Evolutionary conservation across 2,329 filamentous ascomycete species (phyloP), one percentile per base, ranked within the genome.

Genomic region (Fusarium hostae): DNA sequence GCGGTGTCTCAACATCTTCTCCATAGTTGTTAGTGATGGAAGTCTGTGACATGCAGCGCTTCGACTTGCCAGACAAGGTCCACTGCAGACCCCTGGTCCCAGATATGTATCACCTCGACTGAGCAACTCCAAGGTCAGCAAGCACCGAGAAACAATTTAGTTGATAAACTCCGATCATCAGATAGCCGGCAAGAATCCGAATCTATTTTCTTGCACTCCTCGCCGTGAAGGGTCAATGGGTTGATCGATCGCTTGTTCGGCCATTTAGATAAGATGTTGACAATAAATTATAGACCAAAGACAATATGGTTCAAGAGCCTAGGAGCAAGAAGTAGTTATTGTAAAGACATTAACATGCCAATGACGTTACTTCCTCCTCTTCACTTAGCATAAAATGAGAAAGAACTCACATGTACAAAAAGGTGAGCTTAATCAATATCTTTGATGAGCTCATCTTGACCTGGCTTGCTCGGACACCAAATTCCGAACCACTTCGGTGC

Each of bases 381-480:
- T 34, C 11, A 32, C 15, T 12, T 32, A 28, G 50, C 22, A 32
- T 34, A 13, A 59, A n/a, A 39, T 43, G 2, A 15, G 24, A 56
- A 34, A 34, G 20, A 24, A 43, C 13, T 48, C 9, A 16, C n/a
- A 24, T 43, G n/a, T n/a, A 39, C 18, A 52, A 30, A 20, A 43
- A 13, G 18, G 16, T 66, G 22, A 28, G 26, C 28, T 65, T 13
- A 12, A 50, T n/a, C 30, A 26, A 39, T 39, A 9, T 32, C 45
- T 32, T 58, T 22, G 26, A 44, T 58, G 22, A 59, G 50, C 50
- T 65, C 40, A 43, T 39, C 20, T 22, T 37, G 48, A 20, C 47
- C 35, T 47, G 20, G 30, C 51, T 26, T 66, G 37, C 16, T 68
- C 75, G 75, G 75, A 76, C 55, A 68, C 74, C 40, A 32, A 75